Evolutionary conservation across 2,329 filamentous ascomycete genomes (phyloP).

Genomic region (Pseudogymnoascus sp.): DNA sequence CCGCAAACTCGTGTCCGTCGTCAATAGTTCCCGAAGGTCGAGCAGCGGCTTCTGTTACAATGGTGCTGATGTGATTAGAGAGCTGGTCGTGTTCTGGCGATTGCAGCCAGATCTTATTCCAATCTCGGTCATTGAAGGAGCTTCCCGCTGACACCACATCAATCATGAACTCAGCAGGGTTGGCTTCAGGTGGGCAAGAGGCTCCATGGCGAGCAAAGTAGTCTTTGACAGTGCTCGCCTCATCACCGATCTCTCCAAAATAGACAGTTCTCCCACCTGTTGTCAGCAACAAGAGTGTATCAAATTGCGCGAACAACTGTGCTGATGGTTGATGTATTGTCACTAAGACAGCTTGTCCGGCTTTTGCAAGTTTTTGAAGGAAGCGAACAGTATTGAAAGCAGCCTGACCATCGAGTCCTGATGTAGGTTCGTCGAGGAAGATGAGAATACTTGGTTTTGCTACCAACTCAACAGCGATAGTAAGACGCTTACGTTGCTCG

Average conservation of each 20-base stretch:
- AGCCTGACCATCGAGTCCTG: slow-evolving; percentile 56
- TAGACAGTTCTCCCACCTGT: slow-evolving; percentile 62
- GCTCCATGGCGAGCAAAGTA: slow-evolving; percentile 59
- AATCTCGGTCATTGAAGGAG: slow-evolving; percentile 39
- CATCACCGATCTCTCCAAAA: slow-evolving; percentile 59
- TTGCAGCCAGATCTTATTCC: slow-evolving; percentile 66
- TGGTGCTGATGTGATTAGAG: slow-evolving; percentile 54
- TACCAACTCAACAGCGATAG: slow-evolving; percentile 54
- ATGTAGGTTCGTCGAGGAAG: slow-evolving; percentile 56
- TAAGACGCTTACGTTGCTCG: slow-evolving; percentile 55
- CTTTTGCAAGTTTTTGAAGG: slow-evolving; percentile 52
- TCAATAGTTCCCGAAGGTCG: slow-evolving; percentile 37
- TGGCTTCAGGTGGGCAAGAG: slow-evolving; percentile 43
- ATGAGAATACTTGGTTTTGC: slow-evolving; percentile 52
- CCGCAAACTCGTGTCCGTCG: slow-evolving; percentile 65
- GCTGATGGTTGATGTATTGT: slow-evolving; percentile 51
- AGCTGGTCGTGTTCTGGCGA: slow-evolving; percentile 53
- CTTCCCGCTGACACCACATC: slow-evolving; percentile 37
- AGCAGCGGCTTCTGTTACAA: slow-evolving; percentile 49
- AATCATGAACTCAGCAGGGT: slow-evolving; percentile 41
- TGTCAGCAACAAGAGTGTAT: slow-evolving; percentile 57
- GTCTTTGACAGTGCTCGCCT: slow-evolving; percentile 49
- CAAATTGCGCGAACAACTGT: slow-evolving; percentile 49
- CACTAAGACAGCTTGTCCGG: slow-evolving; percentile 47
- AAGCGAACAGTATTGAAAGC: slow-evolving; percentile 59